These are phyloP conservation scores for Dryadomyces quercivorus DNA, from an alignment of 2,329 filamentous ascomycete genomes.

Conservation along the genomic window DNA sequence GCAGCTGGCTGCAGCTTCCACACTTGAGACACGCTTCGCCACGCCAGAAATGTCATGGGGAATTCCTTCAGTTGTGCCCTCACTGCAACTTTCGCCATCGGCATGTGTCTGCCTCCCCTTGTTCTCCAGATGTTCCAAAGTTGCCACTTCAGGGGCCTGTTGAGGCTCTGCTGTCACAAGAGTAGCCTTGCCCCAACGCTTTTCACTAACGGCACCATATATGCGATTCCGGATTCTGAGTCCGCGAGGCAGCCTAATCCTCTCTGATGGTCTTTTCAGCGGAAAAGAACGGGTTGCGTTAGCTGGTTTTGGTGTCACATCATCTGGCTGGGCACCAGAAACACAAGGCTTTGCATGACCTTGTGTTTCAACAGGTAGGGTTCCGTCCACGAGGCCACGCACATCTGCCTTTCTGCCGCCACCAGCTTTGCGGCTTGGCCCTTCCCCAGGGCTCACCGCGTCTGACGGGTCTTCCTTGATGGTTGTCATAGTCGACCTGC, in stretches of 20 bases:
- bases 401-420: neutral
- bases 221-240: neutral
- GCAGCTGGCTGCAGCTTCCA: neutral
- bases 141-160: neutral
- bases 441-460: neutral
- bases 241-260: neutral
- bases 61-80: neutral
- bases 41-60: neutral
- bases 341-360: neutral
- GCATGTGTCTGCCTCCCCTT: neutral
- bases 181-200: neutral
- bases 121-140: neutral
- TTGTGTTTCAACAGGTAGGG: too few relatives aligned
- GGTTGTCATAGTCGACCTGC: slow-evolving; percentile 10
- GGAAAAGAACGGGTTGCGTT: neutral
- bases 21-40: too few relatives aligned
- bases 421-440: neutral
- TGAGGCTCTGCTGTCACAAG: neutral
- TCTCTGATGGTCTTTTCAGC: neutral
- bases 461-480: slow-evolving; percentile 11
- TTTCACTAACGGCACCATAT: neutral
- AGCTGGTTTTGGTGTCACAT: neutral
- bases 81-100: neutral
- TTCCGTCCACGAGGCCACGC: neutral
- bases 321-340: neutral